Evolutionary conservation across 345 rosid genomes (phyloP).

Genomic region (Acer saccharum): DNA sequence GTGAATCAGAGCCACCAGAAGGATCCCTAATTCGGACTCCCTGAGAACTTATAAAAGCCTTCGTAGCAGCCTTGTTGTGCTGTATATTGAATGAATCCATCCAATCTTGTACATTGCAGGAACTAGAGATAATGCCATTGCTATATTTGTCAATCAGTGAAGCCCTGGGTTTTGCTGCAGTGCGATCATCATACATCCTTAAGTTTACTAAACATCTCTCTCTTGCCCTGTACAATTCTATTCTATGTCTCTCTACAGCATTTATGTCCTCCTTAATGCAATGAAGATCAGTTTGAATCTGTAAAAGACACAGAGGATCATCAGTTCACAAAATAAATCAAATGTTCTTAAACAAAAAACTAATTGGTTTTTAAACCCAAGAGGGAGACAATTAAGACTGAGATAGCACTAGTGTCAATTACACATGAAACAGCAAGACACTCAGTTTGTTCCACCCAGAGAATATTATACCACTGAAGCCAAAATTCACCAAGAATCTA

Average conservation of each 20-base stretch:
- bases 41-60: slow-evolving; percentile 39
- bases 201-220: slow-evolving; percentile 37
- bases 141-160: slow-evolving; percentile 29
- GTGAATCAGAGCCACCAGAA: slow-evolving; percentile 29
- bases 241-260: slow-evolving; percentile 46
- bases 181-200: slow-evolving; percentile 42
- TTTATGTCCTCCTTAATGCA: slow-evolving; percentile 54
- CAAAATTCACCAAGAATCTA: background rate
- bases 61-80: slow-evolving; percentile 31
- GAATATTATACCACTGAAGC: background rate
- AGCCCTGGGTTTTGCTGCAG: slow-evolving; percentile 28
- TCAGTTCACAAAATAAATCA: background rate
- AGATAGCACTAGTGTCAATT: background rate
- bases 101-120: slow-evolving; percentile 29
- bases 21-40: slow-evolving; percentile 43
- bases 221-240: slow-evolving; percentile 35
- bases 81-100: slow-evolving; percentile 22
- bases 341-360: background rate
- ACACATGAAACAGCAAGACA: background rate
- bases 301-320: slow-evolving; percentile 11
- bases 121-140: slow-evolving; percentile 24
- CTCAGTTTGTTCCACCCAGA: slow-evolving; percentile 2
- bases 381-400: background rate
- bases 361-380: background rate
- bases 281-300: slow-evolving; percentile 57